Evolutionary conservation across 2,329 filamentous ascomycete species (phyloP).

Genomic region (Colletotrichum gigasporum): DNA sequence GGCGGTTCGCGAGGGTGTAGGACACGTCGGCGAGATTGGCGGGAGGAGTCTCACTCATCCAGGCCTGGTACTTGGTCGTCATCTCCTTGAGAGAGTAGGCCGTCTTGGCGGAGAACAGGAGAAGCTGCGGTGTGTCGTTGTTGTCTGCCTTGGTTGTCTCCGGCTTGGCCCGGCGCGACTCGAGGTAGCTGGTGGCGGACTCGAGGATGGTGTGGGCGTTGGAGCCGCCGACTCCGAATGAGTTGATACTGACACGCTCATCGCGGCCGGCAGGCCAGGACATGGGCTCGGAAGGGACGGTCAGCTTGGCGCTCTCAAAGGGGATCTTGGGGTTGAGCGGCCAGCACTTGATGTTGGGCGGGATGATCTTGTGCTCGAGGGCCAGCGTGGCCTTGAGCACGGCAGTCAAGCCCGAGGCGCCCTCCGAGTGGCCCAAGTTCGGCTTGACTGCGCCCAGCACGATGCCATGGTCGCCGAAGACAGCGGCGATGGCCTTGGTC

Average conservation of each 20-base stretch:
- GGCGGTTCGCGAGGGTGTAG: conserved; percentile 40
- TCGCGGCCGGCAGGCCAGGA: conserved; percentile 41
- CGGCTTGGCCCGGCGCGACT: not conserved
- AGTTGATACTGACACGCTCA: conserved; percentile 62
- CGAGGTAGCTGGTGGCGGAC: conserved; percentile 12
- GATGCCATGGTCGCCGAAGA: conserved; percentile 39
- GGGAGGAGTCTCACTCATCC: not conserved
- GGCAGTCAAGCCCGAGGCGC: conserved; percentile 32
- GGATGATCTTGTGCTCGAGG: conserved; percentile 41
- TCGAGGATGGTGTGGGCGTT: conserved; percentile 34
- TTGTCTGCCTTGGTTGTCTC: not conserved
- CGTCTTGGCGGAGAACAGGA: conserved; percentile 31
- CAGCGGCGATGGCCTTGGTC: conserved; percentile 39
- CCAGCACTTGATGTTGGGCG: conserved; percentile 39
- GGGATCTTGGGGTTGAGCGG: conserved; percentile 40
- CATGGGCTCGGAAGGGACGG: conserved; percentile 39
- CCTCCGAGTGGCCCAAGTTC: conserved; percentile 39
- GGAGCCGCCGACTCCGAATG: conserved; percentile 35
- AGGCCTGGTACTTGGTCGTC: conserved; percentile 6
- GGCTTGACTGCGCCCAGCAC: conserved; percentile 16
- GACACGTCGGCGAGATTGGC: conserved; percentile 34
- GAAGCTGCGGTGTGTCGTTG: not conserved
- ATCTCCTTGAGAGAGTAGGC: conserved; percentile 34
- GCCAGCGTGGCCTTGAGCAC: conserved; percentile 38
- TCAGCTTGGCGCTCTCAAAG: conserved; percentile 34